Evolutionary conservation across 441 rosid species (phyloP).

Genomic region (Erodium trifolium): DNA sequence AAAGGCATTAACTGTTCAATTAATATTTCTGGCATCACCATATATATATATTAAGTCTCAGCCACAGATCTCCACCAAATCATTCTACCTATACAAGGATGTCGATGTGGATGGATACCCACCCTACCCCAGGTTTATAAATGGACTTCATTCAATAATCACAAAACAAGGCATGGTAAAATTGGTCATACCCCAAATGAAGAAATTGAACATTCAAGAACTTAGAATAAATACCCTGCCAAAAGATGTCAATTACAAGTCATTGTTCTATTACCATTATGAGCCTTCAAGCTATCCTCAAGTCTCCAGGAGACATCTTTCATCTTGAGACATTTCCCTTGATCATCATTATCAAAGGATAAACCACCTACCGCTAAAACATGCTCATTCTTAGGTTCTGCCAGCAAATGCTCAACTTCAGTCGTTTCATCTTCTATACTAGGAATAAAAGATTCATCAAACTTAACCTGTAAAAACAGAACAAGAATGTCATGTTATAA

Average conservation of each 20-base stretch:
- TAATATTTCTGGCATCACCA: not conserved
- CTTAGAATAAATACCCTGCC: not conserved
- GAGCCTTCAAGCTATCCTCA: slow-evolving; percentile 35
- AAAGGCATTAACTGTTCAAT: not conserved
- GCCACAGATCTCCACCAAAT: not conserved
- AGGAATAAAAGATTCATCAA: slow-evolving; percentile 33
- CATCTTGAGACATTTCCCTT: slow-evolving; percentile 34
- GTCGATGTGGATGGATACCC: not conserved
- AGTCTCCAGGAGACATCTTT: slow-evolving; percentile 41
- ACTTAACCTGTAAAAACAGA: slow-evolving; percentile 30
- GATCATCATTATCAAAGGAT: slow-evolving; percentile 39
- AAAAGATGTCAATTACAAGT: slow-evolving; percentile 8
- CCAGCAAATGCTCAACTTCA: slow-evolving; percentile 36
- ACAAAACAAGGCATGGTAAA: not conserved
- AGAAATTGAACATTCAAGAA: not conserved
- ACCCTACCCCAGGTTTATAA: not conserved
- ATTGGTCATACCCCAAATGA: not conserved
- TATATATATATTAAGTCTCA: not conserved
- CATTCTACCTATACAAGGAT: not conserved
- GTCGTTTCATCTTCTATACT: slow-evolving; percentile 35
- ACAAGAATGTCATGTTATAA: slow-evolving; percentile 4
- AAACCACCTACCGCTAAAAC: slow-evolving; percentile 40
- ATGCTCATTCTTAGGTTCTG: slow-evolving; percentile 46
- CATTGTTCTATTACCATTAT: slow-evolving; percentile 30
- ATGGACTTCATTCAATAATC: not conserved